Evolutionary conservation across 2,329 filamentous ascomycete species (phyloP), one percentile per base, ranked within the genome.

Genomic region (Pseudocercospora vitis): DNA sequence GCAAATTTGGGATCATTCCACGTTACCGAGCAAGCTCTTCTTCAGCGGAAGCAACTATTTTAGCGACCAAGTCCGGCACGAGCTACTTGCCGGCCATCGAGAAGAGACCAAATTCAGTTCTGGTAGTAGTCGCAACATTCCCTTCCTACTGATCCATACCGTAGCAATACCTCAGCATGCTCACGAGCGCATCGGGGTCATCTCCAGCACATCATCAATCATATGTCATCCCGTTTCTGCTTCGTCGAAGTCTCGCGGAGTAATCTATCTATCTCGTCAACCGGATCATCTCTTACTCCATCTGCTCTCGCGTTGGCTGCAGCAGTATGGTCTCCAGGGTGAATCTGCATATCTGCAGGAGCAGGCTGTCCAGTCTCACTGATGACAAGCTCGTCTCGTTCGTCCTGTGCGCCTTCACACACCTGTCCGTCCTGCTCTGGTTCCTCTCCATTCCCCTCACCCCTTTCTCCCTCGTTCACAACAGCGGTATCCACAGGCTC

Each of bases 241-340:
- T 46, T 29, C 3, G 57, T 60, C 3, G 59, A 62, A 11, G 59
- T 62, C 21, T 56, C 53, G 14, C 49, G 48, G n/a, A 62, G 44
- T 8, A 62, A 33, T 23, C 50, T 45, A 48, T 58, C 55, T 19
- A 62, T 62, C 37, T 62, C 57, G 21, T 54, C 55, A 12, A 55
- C 49, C 2, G 21, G 29, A 31, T 56, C 53, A 9, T 53, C 37
- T 16, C 19, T 42, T 21, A 24, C 26, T 11, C 31, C 12, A 7
- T 29, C 19, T 21, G 44, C 23, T 7, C 35, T 29, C 14, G 26
- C 21, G 37, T 51, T 33, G 2, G 57, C 59, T 8, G 48, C 48
- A 11, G 60, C 60, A 8, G 45, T 47, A 21, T 60, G 60, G 31
- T 62, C 57, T 7, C 58, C 58, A 40, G 56, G 55, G 44, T 62